A percentile compares a stretch with the other conserved stretches of the same genome.
These are phyloP conservation scores for Mimosa bimucronata DNA, from an alignment of 306 rosid genomes.

Conservation along the genomic window DNA sequence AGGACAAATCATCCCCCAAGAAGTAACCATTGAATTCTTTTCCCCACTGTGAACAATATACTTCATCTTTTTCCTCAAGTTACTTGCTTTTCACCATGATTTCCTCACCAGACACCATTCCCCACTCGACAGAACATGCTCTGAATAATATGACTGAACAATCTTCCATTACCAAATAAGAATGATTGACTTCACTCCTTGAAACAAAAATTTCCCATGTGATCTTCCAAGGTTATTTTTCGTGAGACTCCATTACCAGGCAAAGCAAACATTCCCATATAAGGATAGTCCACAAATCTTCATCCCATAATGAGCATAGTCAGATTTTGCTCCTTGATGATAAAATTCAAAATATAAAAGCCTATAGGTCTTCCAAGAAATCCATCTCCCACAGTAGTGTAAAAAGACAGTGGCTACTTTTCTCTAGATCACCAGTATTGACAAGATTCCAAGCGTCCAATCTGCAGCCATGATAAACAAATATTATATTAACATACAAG, in stretches of 20 bases:
- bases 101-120: neutral
- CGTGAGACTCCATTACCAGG: neutral
- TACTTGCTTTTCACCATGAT: neutral
- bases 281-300: neutral
- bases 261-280: neutral
- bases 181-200: neutral
- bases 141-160: neutral
- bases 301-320: neutral
- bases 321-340: neutral
- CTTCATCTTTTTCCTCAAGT: neutral
- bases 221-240: neutral
- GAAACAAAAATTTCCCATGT: neutral
- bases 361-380: neutral
- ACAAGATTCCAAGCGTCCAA: conserved; percentile 26
- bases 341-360: neutral
- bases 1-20: neutral
- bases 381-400: neutral
- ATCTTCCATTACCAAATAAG: neutral
- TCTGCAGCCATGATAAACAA: conserved; percentile 35
- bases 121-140: neutral
- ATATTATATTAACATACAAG: conserved; percentile 16
- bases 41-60: too few species aligned
- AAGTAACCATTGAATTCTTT: neutral
- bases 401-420: neutral
- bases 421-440: neutral